These are phyloP conservation scores for Arthonia radiata DNA, from an alignment of 495 filamentous ascomycete genomes.

Conservation along the genomic window DNA sequence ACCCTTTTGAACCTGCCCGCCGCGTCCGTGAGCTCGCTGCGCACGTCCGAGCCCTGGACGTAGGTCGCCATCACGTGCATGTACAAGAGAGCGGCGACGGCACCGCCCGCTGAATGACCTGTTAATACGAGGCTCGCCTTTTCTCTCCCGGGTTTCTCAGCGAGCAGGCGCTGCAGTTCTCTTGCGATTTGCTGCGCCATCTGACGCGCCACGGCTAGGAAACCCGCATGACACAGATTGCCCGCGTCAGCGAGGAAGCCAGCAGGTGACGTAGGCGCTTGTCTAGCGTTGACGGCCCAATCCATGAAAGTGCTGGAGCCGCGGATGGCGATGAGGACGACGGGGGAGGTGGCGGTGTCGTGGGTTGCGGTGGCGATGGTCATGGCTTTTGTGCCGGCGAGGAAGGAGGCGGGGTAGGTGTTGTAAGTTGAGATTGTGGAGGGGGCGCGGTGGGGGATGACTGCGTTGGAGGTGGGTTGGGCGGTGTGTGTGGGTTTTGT, in stretches of 20 bases:
- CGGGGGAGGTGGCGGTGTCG: constrained; percentile 49
- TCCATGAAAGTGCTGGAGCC: constrained; percentile 59
- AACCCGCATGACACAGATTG: constrained; percentile 57
- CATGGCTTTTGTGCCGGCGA: constrained; percentile 56
- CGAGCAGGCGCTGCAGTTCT: constrained; percentile 36
- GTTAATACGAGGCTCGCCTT: constrained; percentile 45
- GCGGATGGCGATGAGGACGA: constrained; percentile 61
- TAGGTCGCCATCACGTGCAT: constrained; percentile 47
- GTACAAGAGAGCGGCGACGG: constrained; percentile 53
- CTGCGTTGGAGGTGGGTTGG: constrained; percentile 41
- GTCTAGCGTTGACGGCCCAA: constrained; percentile 58
- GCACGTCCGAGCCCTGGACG: too few species aligned
- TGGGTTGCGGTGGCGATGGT: constrained; percentile 52
- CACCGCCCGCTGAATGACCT: constrained; percentile 63
- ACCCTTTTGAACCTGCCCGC: constrained; percentile 45
- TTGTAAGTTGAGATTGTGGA: too few species aligned
- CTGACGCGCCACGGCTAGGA: constrained; percentile 43
- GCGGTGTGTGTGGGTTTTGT: constrained; percentile 29
- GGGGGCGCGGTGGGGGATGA: too few species aligned
- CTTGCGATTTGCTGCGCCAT: constrained; percentile 51
- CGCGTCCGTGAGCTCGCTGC: constrained; percentile 40
- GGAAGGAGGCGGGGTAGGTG: constrained; percentile 46
- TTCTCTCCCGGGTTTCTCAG: constrained; percentile 40
- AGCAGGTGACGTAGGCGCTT: constrained; percentile 30
- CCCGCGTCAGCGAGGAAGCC: constrained; percentile 49